Conservation (phyloP, 2,329 filamentous ascomycete genomes). For the Ustulina deusta region DNA sequence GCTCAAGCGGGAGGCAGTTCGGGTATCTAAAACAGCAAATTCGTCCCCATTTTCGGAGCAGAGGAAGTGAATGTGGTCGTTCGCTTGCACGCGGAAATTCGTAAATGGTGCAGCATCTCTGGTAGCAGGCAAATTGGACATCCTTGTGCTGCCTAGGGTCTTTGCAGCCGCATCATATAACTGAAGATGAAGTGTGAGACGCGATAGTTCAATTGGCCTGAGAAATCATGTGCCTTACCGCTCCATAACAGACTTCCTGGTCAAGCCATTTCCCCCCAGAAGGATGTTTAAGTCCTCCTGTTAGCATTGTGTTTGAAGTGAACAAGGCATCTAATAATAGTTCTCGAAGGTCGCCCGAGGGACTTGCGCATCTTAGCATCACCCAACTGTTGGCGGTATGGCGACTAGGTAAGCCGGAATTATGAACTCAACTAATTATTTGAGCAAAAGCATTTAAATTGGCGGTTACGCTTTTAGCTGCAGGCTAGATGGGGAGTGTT, state of each 20-base stretch:
- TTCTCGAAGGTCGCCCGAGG: no score
- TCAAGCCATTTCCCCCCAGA: not conserved
- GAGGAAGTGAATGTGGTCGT: not conserved
- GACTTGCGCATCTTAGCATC: no score
- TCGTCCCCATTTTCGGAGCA: not conserved
- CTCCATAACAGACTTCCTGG: slow-evolving; percentile 5
- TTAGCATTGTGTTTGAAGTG: no score
- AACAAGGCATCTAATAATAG: no score
- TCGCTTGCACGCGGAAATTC: not conserved
- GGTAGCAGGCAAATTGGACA: not conserved
- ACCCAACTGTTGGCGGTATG: no score
- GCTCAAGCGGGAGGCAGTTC: not conserved
- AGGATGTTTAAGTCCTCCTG: not conserved
- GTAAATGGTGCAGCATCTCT: not conserved
- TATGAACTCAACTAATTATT: no score
- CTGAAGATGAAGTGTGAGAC: not conserved
- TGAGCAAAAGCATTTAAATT: no score
- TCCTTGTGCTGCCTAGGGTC: not conserved
- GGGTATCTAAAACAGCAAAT: not conserved
- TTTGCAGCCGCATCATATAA: not conserved
- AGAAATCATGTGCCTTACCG: not conserved
- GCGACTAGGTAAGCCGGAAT: no score
- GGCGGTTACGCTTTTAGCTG: no score
- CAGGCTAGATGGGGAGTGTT: not conserved
- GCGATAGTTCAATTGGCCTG: not conserved